Evolutionary conservation across 208 protist genomes (phyloP).

Genomic region (Strigomonas culicis): DNA sequence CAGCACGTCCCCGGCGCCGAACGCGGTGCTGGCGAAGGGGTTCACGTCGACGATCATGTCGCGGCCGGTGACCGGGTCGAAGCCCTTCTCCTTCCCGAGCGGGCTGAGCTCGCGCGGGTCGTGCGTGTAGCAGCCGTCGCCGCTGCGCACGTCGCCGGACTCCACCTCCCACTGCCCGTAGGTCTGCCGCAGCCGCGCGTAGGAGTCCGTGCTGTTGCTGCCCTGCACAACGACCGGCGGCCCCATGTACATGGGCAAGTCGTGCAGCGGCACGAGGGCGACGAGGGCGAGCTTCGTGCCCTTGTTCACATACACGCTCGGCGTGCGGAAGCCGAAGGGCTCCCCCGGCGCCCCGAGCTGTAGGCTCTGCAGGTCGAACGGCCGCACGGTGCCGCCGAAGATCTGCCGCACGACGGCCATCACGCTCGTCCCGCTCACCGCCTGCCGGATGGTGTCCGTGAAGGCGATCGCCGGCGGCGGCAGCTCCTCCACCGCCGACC

Average conservation of each 20-base stretch:
- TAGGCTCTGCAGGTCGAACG: slow-evolving; percentile 53
- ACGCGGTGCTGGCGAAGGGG: slow-evolving; percentile 54
- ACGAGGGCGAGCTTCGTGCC: slow-evolving; percentile 80
- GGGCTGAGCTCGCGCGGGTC: slow-evolving; percentile 62
- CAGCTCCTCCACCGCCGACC: slow-evolving; percentile 20
- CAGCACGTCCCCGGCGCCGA: slow-evolving; percentile 75
- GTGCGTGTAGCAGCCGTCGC: slow-evolving; percentile 79
- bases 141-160: slow-evolving; percentile 47
- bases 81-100: slow-evolving; percentile 55
- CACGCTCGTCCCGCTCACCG: slow-evolving; percentile 72
- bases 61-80: slow-evolving; percentile 51
- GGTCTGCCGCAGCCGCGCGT: slow-evolving; percentile 53
- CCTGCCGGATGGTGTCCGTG: slow-evolving; percentile 55
- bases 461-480: slow-evolving; percentile 54
- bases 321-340: slow-evolving; percentile 69
- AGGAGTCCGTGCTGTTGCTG: slow-evolving; percentile 68
- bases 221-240: slow-evolving; percentile 64
- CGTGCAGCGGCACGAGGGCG: slow-evolving; percentile 72
- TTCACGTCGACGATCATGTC: slow-evolving; percentile 68
- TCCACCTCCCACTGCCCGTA: slow-evolving; percentile 88
- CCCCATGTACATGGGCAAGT: slow-evolving; percentile 77
- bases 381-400: slow-evolving; percentile 73
- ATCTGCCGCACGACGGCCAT: slow-evolving; percentile 82
- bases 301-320: slow-evolving; percentile 66
- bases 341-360: slow-evolving; percentile 69